Base-by-base conservation (phyloP, 2,329 filamentous ascomycete genomes). In the Nemania abortiva region DNA sequence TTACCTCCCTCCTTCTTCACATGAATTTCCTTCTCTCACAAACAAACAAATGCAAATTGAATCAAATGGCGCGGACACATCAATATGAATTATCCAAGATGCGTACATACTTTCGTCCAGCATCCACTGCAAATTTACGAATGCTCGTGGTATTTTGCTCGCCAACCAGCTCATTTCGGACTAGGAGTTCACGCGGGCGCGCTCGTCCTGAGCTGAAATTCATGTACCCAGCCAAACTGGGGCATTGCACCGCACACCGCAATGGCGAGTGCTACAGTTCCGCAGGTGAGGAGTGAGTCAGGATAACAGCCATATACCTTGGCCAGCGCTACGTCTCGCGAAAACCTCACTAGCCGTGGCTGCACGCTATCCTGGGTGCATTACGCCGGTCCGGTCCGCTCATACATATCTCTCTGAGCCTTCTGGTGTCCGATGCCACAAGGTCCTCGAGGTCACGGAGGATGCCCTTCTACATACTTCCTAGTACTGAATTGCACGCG, bases 161-260 rank as follows among this genome's bases (percentile, higher is more conserved):
- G n/a, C 39, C 27, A 24, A 13, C 20, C 6, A 15, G 4, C 66
- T 57, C 3, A n/a, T 57, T 54, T 58, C 37, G 61, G 60, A 31
- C 42, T 65, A 55, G 29, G 27, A 22, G 52, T 55, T 34, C 18
- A 22, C 31, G 52, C 29, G 37, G 56, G 42, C 34, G 45, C 11
- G 45, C 29, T 50, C 24, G 27, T 52, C 37, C n/a, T 18, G 55
- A 68, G 65, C 65, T 68, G 65, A 65, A 68, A 61, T 42, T 22
- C 37, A 59, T 61, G 47, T 47, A 31, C 1, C 37, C 24, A 18
- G 39, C 27, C 54, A 34, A 52, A 60, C 31, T 60, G 20, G 56
- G 55, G 24, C 42, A 61, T 64, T 52, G 24, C 34, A 53, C 61
- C 66, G 61, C 61, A 65, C 66, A 65, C 65, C 65, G 56, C 60